Evolutionary conservation across 73 alveolate genomes (phyloP).

Genomic region (Halteria grandinella): DNA sequence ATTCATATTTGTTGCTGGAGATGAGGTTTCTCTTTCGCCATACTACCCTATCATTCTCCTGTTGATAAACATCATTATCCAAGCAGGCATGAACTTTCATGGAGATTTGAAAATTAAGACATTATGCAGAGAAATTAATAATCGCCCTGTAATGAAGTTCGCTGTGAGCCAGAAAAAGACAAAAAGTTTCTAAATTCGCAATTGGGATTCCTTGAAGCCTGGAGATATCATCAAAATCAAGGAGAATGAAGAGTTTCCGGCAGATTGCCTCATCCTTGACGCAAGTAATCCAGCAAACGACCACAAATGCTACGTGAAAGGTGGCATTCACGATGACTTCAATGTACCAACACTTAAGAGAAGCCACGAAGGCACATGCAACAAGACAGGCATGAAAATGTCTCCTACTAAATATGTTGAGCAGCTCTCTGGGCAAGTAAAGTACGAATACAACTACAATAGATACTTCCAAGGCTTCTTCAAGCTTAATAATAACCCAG

Average conservation of each 20-base stretch:
- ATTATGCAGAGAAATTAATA: conserved; percentile 37
- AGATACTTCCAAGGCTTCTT: conserved; percentile 81
- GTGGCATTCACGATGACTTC: conserved; percentile 51
- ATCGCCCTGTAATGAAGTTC: conserved; percentile 9
- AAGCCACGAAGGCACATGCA: conserved; percentile 60
- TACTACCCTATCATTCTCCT: conserved; percentile 9
- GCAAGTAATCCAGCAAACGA: conserved; percentile 22
- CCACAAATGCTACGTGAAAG: conserved; percentile 39
- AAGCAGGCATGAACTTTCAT: neutral
- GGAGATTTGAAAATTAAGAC: neutral
- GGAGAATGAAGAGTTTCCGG: conserved; percentile 83
- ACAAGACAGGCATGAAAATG: conserved; percentile 41
- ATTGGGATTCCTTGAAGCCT: conserved; percentile 65
- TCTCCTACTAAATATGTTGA: conserved; percentile 68
- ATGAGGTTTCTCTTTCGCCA: conserved; percentile 1
- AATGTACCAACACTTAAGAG: neutral
- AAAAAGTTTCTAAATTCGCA: conserved; percentile 23
- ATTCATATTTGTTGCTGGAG: neutral
- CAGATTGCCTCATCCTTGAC: conserved; percentile 66
- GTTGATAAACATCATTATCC: neutral
- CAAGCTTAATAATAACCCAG: conserved; percentile 84
- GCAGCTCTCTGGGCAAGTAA: conserved; percentile 78
- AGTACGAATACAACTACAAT: conserved; percentile 83
- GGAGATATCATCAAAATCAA: conserved; percentile 78
- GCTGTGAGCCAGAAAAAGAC: neutral